Percentiles rank a stretch among this genome's conserved stretches.
Conservation (phyloP, 805 yeast species). For the Kregervanrija pseudodelftensis region DNA sequence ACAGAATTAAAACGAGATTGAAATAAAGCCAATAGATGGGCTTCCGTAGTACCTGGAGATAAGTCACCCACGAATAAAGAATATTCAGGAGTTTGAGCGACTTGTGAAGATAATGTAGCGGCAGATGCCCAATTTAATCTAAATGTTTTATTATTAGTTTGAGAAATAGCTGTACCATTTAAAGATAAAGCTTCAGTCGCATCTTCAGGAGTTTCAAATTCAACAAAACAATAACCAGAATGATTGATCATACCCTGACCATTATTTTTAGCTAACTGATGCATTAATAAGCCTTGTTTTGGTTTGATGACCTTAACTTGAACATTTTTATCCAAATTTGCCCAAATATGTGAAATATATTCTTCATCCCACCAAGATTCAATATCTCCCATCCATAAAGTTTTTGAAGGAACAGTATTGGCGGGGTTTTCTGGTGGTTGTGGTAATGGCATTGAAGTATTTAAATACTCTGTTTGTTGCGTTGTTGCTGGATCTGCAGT, state of each 20-base stretch:
- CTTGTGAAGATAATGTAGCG: slow-evolving; percentile 65
- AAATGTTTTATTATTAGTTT: slow-evolving; percentile 50
- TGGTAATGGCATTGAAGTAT: slow-evolving; percentile 33
- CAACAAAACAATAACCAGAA: slow-evolving; percentile 72
- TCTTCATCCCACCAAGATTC: slow-evolving; percentile 74
- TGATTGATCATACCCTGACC: slow-evolving; percentile 24
- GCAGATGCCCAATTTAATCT: slow-evolving; percentile 82
- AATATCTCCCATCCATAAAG: slow-evolving; percentile 85
- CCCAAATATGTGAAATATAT: slow-evolving; percentile 55
- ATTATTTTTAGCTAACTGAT: slow-evolving; percentile 23
- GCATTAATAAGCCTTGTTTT: slow-evolving; percentile 29
- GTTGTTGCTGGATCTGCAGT: too few species aligned
- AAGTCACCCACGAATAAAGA: slow-evolving; percentile 80
- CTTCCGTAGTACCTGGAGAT: slow-evolving; percentile 73
- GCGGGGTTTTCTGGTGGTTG: slow-evolving; percentile 47
- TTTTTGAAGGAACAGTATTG: slow-evolving; percentile 50
- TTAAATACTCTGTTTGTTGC: slow-evolving; percentile 9
- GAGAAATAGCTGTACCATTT: slow-evolving; percentile 62
- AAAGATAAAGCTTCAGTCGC: slow-evolving; percentile 62
- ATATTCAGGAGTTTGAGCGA: slow-evolving; percentile 67
- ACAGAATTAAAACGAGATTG: slow-evolving; percentile 60
- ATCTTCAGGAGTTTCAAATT: slow-evolving; percentile 59
- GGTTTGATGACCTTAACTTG: slow-evolving; percentile 59
- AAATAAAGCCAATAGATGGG: slow-evolving; percentile 65
- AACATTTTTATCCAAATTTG: slow-evolving; percentile 46